Percentiles rank a stretch among this genome's conserved stretches.
phyloP scores from a whole-genome alignment of 2,329 filamentous ascomycete genomes.

The Sporothrix brasiliensis region DNA sequence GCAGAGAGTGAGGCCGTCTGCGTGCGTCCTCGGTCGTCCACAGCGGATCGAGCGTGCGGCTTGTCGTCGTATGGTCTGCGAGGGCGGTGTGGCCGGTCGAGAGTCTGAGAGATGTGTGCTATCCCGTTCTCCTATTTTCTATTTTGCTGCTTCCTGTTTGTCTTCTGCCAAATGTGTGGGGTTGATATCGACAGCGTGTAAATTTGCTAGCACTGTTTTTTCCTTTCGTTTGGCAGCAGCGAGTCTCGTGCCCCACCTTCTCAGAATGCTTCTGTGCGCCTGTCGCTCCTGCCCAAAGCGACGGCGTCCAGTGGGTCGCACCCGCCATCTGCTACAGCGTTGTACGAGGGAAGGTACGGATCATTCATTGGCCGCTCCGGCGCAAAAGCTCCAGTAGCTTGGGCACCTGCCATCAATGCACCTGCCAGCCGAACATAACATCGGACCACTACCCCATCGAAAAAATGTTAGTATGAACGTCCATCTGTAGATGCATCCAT shows the following conservation, averaged over 20 bases:
- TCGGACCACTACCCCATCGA: slow-evolving; percentile 24
- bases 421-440: not conserved
- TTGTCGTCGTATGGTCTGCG: not conserved
- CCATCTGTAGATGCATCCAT: slow-evolving; percentile 4
- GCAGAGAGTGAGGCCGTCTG: not conserved
- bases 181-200: slow-evolving; percentile 18
- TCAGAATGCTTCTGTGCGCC: slow-evolving; percentile 22
- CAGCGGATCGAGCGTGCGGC: not conserved
- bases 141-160: not conserved
- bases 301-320: too few species aligned
- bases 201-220: slow-evolving; percentile 17
- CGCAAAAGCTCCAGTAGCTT: slow-evolving; percentile 26
- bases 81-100: not conserved
- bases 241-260: slow-evolving; percentile 25
- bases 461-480: slow-evolving; percentile 13
- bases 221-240: not conserved
- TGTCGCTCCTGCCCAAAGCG: slow-evolving; percentile 17
- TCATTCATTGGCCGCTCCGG: slow-evolving; percentile 33
- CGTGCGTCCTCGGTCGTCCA: not conserved
- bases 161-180: slow-evolving; percentile 15
- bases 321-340: too few species aligned
- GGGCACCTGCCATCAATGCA: not conserved
- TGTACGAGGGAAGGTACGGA: slow-evolving; percentile 14
- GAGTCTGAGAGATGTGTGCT: too few species aligned
- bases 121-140: too few species aligned